Evolutionary conservation across 352 stramenopile genomes (phyloP), one percentile per base, ranked within the genome.

Genomic region (Albugo laibachii): DNA sequence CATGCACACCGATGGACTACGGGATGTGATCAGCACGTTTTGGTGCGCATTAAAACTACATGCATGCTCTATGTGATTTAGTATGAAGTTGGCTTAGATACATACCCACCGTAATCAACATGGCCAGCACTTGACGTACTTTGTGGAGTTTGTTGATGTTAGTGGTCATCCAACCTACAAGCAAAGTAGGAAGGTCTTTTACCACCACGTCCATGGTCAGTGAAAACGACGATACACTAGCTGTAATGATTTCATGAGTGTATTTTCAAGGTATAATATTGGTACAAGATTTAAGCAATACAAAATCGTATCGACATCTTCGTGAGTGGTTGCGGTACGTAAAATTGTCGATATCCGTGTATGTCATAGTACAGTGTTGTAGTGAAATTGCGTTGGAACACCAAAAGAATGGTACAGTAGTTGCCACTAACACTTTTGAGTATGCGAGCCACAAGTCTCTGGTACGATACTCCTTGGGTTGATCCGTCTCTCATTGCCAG

Each of bases 81-180:
- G 31, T 14, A 14, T 5, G 6, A 31, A 47, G 24, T 21, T 52
- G 2, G 18, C 38, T 13, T 8, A 15, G 5, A 41, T 19, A 11
- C 47, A 49, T 65, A 45, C 63, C 36, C 56, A 66, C 21, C 51
- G 50, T 15, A 54, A 65, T 68, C 20, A 18, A 48, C 62, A 18
- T 56, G 61, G 27, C 41, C 47, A 11, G 61, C 63, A 42, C 64
- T 59, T 13, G 62, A 86, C 35, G 57, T 74, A 49, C 24, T 83
- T 79, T 41, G 59, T 92, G 13, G 79, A 92, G 59, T 88, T 92
- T 38, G 54, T 89, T 15, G 79, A 92, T 43, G 73, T 92, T 13
- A 76, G 79, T 18, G 75, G 79, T 11, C 74, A 92, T 53, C 64
- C 67, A 27, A 71, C 81, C 48, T 86, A 88, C 62, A 73, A 86